Percentiles rank a stretch among this genome's conserved stretches.
Conservation (phyloP, 1,284 basidiomycete genomes). For the Ceratobasidium sp. region DNA sequence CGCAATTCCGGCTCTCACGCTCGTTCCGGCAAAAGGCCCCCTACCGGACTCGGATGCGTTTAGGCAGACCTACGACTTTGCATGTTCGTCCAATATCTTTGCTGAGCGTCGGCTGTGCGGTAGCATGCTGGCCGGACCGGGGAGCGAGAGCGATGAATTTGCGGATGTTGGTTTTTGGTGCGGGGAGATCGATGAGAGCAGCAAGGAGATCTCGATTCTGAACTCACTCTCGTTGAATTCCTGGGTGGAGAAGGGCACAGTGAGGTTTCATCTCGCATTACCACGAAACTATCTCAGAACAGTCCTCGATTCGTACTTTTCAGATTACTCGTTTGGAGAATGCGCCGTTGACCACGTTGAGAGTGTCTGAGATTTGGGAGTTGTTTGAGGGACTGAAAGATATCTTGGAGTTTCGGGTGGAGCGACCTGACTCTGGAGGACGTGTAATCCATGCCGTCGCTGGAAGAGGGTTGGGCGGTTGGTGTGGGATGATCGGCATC, state of each 20-base stretch:
- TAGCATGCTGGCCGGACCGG: conserved; percentile 48
- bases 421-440: conserved; percentile 34
- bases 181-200: conserved; percentile 41
- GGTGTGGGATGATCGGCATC: conserved; percentile 42
- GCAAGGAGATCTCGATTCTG: conserved; percentile 30
- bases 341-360: conserved; percentile 30
- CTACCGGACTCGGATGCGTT: conserved; percentile 26
- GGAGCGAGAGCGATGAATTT: conserved; percentile 50
- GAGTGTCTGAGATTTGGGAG: conserved; percentile 40
- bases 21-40: conserved; percentile 27
- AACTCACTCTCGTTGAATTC: conserved; percentile 38
- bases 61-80: conserved; percentile 40
- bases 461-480: conserved; percentile 25
- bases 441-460: conserved; percentile 47
- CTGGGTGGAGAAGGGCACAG: conserved; percentile 43
- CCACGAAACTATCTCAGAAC: neutral
- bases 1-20: conserved; percentile 27
- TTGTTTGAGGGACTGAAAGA: conserved; percentile 35
- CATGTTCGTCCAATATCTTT: conserved; percentile 39
- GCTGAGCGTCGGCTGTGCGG: conserved; percentile 34
- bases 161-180: conserved; percentile 45
- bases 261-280: conserved; percentile 15
- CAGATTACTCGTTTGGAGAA: conserved; percentile 35
- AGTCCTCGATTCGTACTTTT: neutral
- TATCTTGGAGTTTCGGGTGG: conserved; percentile 47